Evolutionary conservation across 2,329 filamentous ascomycete species (phyloP).

Genomic region (Monosporascus ibericus): DNA sequence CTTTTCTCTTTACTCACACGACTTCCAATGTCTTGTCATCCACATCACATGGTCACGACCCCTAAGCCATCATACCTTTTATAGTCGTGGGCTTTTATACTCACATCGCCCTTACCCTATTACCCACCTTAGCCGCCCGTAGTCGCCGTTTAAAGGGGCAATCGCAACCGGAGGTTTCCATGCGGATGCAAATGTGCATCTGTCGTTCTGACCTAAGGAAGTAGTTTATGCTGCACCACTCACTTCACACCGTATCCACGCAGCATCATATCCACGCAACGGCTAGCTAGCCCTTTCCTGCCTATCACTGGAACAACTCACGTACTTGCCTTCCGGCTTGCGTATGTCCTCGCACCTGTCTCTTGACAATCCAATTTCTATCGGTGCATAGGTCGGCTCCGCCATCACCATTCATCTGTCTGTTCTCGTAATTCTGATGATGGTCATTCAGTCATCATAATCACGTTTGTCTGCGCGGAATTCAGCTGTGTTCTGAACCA

Average conservation of each 20-base stretch:
- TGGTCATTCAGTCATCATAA: background rate
- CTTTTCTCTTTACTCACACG: conserved; percentile 15
- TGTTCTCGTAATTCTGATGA: background rate
- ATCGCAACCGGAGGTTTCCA: background rate
- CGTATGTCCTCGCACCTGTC: no score
- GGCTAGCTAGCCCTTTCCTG: no score
- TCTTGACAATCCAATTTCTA: no score
- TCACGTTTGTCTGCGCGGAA: background rate
- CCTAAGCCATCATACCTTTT: background rate
- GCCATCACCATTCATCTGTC: no score
- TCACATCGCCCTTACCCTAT: background rate
- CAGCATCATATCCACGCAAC: no score
- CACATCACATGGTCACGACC: conserved; percentile 8
- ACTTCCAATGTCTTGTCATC: conserved; percentile 11
- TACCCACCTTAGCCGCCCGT: background rate
- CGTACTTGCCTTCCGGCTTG: no score
- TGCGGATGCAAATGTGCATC: no score
- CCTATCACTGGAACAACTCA: no score
- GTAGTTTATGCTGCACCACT: no score
- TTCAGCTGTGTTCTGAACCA: conserved; percentile 5
- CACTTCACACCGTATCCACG: no score
- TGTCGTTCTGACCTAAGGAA: no score
- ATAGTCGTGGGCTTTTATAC: background rate
- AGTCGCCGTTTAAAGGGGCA: background rate
- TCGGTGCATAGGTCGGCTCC: no score